A percentile compares a stretch with the other conserved stretches of the same genome.
Evolutionary conservation across 2,329 filamentous ascomycete species (phyloP).

Genomic region (Gnomoniopsis sp.): DNA sequence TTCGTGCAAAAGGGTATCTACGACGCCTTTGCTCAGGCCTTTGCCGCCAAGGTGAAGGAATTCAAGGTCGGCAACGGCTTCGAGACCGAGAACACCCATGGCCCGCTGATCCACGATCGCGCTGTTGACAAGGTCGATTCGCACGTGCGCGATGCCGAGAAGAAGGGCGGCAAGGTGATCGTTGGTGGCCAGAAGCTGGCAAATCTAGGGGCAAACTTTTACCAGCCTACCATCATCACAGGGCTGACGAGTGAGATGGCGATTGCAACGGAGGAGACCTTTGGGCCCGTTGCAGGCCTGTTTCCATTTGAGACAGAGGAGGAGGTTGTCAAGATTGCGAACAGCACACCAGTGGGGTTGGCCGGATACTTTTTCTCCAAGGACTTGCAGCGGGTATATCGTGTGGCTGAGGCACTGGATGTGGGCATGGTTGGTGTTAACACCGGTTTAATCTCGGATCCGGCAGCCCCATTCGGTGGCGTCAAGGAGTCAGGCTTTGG

Average conservation of each 20-base stretch:
- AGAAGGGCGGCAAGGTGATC: constrained; percentile 73
- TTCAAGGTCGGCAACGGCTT: constrained; percentile 79
- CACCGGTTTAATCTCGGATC: constrained; percentile 63
- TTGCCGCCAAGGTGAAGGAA: constrained; percentile 67
- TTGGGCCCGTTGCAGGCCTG: constrained; percentile 86
- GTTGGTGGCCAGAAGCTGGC: constrained; percentile 71
- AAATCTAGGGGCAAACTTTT: constrained; percentile 81
- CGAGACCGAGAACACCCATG: constrained; percentile 68
- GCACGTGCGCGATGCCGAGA: constrained; percentile 75
- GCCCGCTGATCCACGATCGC: constrained; percentile 80
- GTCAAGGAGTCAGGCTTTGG: constrained; percentile 82
- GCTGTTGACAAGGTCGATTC: constrained; percentile 75
- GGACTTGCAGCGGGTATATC: constrained; percentile 55
- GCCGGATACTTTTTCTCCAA: constrained; percentile 90
- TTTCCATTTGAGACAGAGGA: constrained; percentile 87
- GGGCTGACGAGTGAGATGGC: constrained; percentile 85
- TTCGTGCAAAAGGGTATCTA: constrained; percentile 78
- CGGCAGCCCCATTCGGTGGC: constrained; percentile 66
- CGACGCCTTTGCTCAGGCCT: constrained; percentile 66
- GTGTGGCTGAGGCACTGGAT: constrained; percentile 68
- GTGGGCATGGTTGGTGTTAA: constrained; percentile 88
- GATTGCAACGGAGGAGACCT: constrained; percentile 85
- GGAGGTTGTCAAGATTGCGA: constrained; percentile 82
- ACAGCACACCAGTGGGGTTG: constrained; percentile 78
- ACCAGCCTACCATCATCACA: constrained; percentile 82